These are phyloP conservation scores for Clitopilus hobsonii DNA, from an alignment of 768 basidiomycete species.

Conservation along the genomic window DNA sequence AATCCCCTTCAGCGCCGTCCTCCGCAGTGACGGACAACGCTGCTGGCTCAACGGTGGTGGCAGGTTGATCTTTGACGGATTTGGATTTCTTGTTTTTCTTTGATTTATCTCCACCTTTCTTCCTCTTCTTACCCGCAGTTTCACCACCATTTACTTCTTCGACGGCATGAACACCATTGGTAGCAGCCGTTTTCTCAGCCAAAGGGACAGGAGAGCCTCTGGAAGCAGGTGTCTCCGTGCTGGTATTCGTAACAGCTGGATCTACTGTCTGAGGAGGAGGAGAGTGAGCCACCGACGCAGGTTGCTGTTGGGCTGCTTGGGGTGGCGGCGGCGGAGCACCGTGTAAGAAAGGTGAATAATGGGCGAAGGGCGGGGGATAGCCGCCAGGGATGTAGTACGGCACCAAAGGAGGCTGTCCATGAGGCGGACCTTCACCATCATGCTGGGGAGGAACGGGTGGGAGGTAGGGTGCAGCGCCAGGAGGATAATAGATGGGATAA, in stretches of 20 bases:
- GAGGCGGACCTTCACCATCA: conserved; percentile 14
- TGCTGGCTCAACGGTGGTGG: background rate
- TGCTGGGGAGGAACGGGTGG: background rate
- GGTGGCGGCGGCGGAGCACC: conserved; percentile 17
- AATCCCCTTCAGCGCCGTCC: background rate
- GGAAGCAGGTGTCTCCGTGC: conserved; percentile 12
- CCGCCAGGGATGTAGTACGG: conserved; percentile 36
- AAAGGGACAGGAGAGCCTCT: conserved; percentile 11
- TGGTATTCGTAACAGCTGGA: background rate
- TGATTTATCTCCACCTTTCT: conserved; percentile 20
- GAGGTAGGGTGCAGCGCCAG: conserved; percentile 20
- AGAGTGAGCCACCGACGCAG: conserved; percentile 12
- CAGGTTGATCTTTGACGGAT: conserved; percentile 4
- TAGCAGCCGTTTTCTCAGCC: conserved; percentile 15
- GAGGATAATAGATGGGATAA: conserved; percentile 36
- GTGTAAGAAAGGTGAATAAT: conserved; percentile 26
- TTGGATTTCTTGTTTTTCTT: conserved; percentile 23
- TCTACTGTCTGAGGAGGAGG: conserved; percentile 8
- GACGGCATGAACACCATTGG: conserved; percentile 12
- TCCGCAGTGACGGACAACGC: background rate
- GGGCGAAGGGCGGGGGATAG: conserved; percentile 29
- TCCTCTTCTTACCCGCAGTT: conserved; percentile 22
- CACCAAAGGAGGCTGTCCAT: conserved; percentile 31
- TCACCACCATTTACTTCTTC: conserved; percentile 11
- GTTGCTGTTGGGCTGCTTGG: conserved; percentile 6